A percentile compares a stretch with the other conserved stretches of the same genome.
These are phyloP conservation scores for Posidonia australis DNA, from an alignment of 106 monocot species.

Conservation along the genomic window DNA sequence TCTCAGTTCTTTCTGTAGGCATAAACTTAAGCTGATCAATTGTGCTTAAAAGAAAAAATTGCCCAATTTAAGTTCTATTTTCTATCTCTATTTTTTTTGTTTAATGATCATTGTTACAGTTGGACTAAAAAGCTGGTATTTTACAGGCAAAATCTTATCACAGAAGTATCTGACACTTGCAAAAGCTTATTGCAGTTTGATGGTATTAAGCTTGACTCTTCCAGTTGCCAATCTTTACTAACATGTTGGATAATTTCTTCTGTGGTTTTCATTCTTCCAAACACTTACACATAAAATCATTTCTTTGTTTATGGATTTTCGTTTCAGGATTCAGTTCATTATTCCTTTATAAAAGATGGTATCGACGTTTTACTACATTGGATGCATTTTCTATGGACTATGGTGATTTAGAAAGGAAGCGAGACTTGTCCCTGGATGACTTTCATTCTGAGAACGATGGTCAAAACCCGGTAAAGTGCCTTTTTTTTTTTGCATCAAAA, in stretches of 20 bases:
- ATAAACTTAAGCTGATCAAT: background rate
- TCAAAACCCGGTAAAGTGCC: slow-evolving; percentile 48
- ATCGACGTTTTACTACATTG: slow-evolving; percentile 72
- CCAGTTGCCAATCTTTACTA: background rate
- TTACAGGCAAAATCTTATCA: slow-evolving; percentile 46
- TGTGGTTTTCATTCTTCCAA: background rate
- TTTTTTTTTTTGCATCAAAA: background rate
- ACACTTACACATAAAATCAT: background rate
- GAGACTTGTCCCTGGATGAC: slow-evolving; percentile 38
- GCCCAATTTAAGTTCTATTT: background rate
- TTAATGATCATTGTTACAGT: background rate
- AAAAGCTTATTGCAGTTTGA: slow-evolving; percentile 50
- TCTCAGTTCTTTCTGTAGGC: background rate
- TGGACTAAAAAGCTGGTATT: slow-evolving; percentile 7
- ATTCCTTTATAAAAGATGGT: slow-evolving; percentile 87
- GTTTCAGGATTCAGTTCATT: slow-evolving; percentile 78
- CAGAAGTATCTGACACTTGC: slow-evolving; percentile 10
- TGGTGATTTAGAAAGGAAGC: slow-evolving; percentile 55
- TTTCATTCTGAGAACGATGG: slow-evolving; percentile 54
- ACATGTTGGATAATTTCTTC: background rate
- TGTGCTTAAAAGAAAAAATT: background rate
- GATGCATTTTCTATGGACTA: slow-evolving; percentile 42
- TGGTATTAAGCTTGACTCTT: slow-evolving; percentile 31
- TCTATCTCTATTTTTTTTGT: background rate
- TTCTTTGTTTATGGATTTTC: background rate